Conservation (phyloP, 2,329 filamentous ascomycete species). For the Sphaceloma murrayae region DNA sequence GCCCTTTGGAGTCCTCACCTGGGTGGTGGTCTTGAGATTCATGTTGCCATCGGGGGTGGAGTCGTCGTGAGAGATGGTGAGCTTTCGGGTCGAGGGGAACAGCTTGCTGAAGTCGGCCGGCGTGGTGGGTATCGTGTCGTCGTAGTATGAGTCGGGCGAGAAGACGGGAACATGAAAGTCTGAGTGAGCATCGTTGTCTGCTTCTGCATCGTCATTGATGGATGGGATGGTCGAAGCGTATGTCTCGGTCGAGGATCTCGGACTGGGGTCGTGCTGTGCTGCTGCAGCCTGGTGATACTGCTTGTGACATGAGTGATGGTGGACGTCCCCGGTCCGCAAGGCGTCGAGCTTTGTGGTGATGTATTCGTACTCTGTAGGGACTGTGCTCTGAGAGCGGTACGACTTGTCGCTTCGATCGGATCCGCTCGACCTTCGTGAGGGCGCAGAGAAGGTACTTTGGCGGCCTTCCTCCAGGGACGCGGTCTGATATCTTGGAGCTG, state of each 20-base stretch:
- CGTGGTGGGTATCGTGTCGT: slow-evolving; percentile 63
- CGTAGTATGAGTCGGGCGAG: slow-evolving; percentile 51
- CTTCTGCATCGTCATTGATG: slow-evolving; percentile 44
- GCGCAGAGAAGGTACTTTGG: slow-evolving; percentile 1
- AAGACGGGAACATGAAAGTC: slow-evolving; percentile 51
- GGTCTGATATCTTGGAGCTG: slow-evolving; percentile 8
- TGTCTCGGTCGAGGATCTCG: slow-evolving; percentile 61
- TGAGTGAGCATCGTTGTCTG: slow-evolving; percentile 30
- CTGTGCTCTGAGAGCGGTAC: slow-evolving; percentile 20
- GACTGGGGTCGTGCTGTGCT: slow-evolving; percentile 31
- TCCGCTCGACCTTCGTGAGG: slow-evolving; percentile 13
- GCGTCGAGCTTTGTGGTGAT: slow-evolving; percentile 19
- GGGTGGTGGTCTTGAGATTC: slow-evolving; percentile 83
- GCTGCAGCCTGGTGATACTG: too few relatives aligned
- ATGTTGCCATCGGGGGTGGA: slow-evolving; percentile 87
- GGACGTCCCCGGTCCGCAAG: slow-evolving; percentile 20
- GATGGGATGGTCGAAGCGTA: slow-evolving; percentile 66
- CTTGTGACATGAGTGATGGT: slow-evolving; percentile 3
- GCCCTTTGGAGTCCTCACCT: slow-evolving; percentile 44
- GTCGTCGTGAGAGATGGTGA: slow-evolving; percentile 84
- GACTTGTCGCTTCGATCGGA: slow-evolving; percentile 20
- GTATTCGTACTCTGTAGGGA: slow-evolving; percentile 19
- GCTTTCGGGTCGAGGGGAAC: slow-evolving; percentile 73
- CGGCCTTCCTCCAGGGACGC: slow-evolving; percentile 11
- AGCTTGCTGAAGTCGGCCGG: slow-evolving; percentile 72